Percentiles rank a stretch among this genome's conserved stretches.
Conservation (phyloP, 768 basidiomycete species). For the Megacollybia marginata region DNA sequence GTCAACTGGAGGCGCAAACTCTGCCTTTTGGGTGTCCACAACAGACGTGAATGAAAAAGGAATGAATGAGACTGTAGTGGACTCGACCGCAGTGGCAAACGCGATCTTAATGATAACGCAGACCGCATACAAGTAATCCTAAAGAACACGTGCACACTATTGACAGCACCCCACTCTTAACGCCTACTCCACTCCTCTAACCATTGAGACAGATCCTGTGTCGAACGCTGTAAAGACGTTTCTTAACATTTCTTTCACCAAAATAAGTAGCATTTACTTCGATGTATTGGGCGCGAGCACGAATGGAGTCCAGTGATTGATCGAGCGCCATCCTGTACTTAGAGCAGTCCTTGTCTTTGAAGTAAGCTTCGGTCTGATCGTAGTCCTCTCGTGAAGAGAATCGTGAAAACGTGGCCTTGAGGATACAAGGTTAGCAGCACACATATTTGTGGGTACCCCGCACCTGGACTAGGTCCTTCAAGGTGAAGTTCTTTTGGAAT, state of each 20-base stretch:
- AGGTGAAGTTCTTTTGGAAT: conserved; percentile 5
- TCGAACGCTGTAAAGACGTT: too few relatives aligned
- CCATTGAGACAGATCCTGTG: too few relatives aligned
- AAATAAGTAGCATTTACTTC: conserved; percentile 29
- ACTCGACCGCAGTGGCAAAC: too few relatives aligned
- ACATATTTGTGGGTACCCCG: background rate
- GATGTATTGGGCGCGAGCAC: conserved; percentile 52
- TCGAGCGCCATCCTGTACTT: conserved; percentile 58
- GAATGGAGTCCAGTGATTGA: conserved; percentile 65
- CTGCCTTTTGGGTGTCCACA: background rate
- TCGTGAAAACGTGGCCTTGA: conserved; percentile 1
- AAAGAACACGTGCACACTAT: too few relatives aligned
- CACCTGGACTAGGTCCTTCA: conserved; percentile 6
- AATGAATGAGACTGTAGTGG: too few relatives aligned
- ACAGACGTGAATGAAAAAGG: background rate
- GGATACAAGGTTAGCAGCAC: background rate
- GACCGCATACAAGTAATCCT: too few relatives aligned
- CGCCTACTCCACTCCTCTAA: too few relatives aligned
- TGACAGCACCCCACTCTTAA: too few relatives aligned
- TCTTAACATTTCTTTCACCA: too few relatives aligned
- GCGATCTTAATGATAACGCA: too few relatives aligned
- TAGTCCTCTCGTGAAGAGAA: conserved; percentile 6
- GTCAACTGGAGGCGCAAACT: background rate
- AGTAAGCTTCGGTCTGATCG: conserved; percentile 4
- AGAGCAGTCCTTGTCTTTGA: conserved; percentile 57